Evolutionary conservation across 805 yeast species (phyloP).

Genomic region (Pichia nakasei): DNA sequence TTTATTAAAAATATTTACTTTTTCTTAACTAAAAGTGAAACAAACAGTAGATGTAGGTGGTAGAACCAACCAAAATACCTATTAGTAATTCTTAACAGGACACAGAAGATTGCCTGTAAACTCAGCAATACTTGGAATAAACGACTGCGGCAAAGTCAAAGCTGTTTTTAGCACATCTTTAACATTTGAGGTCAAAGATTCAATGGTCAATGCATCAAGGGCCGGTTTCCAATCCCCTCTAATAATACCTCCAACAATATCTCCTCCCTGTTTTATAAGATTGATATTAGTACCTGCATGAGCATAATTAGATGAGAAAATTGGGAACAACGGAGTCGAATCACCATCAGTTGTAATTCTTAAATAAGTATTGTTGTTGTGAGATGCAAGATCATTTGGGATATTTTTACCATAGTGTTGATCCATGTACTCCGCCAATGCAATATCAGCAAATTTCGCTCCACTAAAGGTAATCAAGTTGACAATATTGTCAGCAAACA

Average conservation of each 20-base stretch:
- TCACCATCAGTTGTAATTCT: conserved; percentile 1
- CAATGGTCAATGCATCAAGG: neutral
- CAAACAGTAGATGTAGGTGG: too few species aligned
- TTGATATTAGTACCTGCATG: neutral
- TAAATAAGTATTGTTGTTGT: neutral
- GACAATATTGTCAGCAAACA: neutral
- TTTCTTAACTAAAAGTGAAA: too few species aligned
- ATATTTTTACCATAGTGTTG: conserved; percentile 2
- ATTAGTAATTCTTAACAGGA: neutral
- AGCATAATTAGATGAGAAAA: neutral
- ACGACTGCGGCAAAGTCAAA: neutral
- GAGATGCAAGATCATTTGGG: neutral
- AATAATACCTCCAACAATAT: neutral
- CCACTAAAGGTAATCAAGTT: neutral
- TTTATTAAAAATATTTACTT: too few species aligned
- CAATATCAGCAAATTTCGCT: conserved; percentile 2
- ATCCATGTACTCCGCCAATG: conserved; percentile 1
- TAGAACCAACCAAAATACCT: neutral
- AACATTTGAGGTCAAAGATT: neutral
- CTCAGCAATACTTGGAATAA: neutral
- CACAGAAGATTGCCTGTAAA: conserved; percentile 1
- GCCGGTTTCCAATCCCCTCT: neutral
- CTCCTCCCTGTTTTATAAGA: neutral
- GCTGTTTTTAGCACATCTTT: neutral
- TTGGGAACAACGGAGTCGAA: conserved; percentile 1